These are phyloP conservation scores for Sanguinoderma infundibulare DNA, from an alignment of 1,284 basidiomycete genomes.

Conservation along the genomic window DNA sequence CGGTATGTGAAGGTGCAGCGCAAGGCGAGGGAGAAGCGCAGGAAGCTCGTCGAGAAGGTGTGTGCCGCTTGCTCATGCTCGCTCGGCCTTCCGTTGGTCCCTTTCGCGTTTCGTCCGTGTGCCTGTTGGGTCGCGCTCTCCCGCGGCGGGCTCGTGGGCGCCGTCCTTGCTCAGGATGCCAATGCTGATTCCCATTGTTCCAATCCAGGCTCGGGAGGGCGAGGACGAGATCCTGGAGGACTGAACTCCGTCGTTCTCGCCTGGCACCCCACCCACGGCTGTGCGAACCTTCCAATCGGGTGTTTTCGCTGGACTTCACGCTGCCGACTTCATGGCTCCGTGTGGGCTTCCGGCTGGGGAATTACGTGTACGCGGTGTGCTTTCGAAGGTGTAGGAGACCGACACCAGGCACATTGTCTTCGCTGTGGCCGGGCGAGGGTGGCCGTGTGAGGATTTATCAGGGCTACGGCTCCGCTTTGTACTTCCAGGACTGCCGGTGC, in stretches of 20 bases:
- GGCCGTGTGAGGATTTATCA: neutral
- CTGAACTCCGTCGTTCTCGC: conserved; percentile 21
- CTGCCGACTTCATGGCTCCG: too few species aligned
- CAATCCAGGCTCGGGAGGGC: conserved; percentile 65
- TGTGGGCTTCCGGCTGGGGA: neutral
- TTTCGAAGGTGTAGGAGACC: neutral
- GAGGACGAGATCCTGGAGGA: conserved; percentile 71
- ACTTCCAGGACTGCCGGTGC: neutral
- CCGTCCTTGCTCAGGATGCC: neutral
- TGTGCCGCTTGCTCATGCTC: too few species aligned
- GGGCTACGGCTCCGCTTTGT: conserved; percentile 4
- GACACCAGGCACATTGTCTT: neutral
- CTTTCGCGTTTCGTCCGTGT: neutral
- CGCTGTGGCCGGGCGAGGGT: neutral
- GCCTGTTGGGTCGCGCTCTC: neutral
- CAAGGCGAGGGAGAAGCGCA: conserved; percentile 81
- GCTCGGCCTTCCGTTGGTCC: neutral
- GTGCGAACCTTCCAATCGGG: conserved; percentile 11
- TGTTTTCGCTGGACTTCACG: neutral
- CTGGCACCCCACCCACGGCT: conserved; percentile 12
- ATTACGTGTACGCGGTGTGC: neutral
- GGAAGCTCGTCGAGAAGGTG: conserved; percentile 80
- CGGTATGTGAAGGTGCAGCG: conserved; percentile 82
- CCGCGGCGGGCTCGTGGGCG: neutral
- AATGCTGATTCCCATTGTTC: conserved; percentile 14